Conservation (phyloP, 768 basidiomycete genomes). For the Leccinellum rugosiceps region DNA sequence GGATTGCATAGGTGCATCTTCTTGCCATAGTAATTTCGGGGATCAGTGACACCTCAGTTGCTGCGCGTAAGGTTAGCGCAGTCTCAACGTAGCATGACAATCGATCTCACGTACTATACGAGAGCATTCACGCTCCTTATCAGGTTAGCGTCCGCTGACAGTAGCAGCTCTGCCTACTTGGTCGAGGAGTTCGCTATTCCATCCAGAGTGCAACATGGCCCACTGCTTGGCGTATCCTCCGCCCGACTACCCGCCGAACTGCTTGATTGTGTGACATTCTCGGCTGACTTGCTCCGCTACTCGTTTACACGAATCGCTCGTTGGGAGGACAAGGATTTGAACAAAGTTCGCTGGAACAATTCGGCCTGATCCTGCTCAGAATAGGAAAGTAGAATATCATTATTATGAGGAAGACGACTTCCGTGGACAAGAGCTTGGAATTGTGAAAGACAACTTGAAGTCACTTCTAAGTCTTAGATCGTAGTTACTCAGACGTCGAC, state of each 20-base stretch:
- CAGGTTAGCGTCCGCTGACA: background rate
- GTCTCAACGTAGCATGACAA: background rate
- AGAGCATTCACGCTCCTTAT: background rate
- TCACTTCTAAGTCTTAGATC: no score
- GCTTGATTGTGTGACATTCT: background rate
- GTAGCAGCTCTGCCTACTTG: background rate
- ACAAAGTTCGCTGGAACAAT: background rate
- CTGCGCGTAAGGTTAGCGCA: background rate
- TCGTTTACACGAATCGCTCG: background rate
- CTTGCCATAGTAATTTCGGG: background rate
- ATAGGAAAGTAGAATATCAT: background rate
- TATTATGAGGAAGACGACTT: background rate
- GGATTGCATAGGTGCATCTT: background rate
- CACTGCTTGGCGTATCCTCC: background rate
- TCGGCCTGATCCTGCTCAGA: background rate
- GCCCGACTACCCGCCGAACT: background rate
- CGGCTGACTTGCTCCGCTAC: background rate
- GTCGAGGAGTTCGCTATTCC: background rate
- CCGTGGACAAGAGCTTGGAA: background rate
- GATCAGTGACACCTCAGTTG: background rate
- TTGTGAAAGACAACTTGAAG: no score
- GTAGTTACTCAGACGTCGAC: background rate
- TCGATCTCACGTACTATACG: slow-evolving; percentile 5
- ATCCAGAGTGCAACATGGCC: background rate
- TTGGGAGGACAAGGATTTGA: background rate